A percentile compares a stretch with the other conserved stretches of the same genome.
phyloP scores from a whole-genome alignment of 2,329 filamentous ascomycete species.

The Podosphaera fusca region DNA sequence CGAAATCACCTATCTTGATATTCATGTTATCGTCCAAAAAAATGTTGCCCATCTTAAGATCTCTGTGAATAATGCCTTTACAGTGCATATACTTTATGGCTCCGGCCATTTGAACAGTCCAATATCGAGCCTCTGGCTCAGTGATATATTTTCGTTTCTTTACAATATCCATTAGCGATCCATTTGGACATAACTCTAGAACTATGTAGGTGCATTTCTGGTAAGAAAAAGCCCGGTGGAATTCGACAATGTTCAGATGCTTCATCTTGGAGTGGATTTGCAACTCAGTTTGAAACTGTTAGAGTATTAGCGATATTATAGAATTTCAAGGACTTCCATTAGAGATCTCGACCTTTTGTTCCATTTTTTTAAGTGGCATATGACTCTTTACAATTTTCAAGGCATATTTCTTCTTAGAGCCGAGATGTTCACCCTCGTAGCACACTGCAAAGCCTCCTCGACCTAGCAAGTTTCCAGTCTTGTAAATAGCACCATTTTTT shows the following conservation, averaged over 20 bases:
- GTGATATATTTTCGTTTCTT: conserved; percentile 77
- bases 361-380: conserved; percentile 56
- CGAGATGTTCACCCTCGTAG: conserved; percentile 41
- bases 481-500: conserved; percentile 46
- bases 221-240: conserved; percentile 82
- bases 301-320: conserved; percentile 1
- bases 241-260: conserved; percentile 88
- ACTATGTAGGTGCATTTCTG: conserved; percentile 79
- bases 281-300: conserved; percentile 57
- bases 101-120: conserved; percentile 82
- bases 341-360: conserved; percentile 42
- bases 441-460: conserved; percentile 71
- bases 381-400: conserved; percentile 67
- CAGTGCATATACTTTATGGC: conserved; percentile 96
- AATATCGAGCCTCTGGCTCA: conserved; percentile 81
- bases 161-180: conserved; percentile 93
- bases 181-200: conserved; percentile 82
- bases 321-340: background rate
- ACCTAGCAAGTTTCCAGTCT: conserved; percentile 49
- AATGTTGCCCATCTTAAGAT: conserved; percentile 94
- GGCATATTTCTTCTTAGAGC: conserved; percentile 44
- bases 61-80: conserved; percentile 86
- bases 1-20: conserved; percentile 94
- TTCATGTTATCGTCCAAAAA: conserved; percentile 93
- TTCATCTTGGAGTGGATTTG: conserved; percentile 97